Percentiles rank a stretch among this genome's conserved stretches.
These are phyloP conservation scores for Aspergillus sp. DNA, from an alignment of 2,329 filamentous ascomycete genomes.

Conservation along the genomic window DNA sequence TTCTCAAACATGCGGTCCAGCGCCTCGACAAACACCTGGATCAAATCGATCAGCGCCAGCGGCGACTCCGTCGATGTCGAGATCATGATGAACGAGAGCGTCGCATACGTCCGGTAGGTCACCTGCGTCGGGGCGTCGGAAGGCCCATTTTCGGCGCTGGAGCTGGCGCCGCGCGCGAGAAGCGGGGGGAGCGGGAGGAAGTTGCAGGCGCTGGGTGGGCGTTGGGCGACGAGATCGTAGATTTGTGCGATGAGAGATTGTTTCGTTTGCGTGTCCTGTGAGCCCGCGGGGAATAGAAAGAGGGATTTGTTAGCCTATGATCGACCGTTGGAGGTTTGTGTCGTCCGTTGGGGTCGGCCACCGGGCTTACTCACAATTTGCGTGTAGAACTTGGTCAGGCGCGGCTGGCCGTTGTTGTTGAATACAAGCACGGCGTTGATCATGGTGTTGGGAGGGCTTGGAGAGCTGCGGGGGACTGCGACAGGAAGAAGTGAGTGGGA, in stretches of 20 bases:
- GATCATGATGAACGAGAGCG: constrained; percentile 97
- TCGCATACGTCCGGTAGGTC: constrained; percentile 97
- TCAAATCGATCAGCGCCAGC: constrained; percentile 89
- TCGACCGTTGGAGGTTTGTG: neutral
- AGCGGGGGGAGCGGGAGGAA: constrained; percentile 79
- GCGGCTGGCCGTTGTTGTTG: constrained; percentile 95
- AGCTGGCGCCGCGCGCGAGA: constrained; percentile 52
- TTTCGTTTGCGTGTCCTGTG: constrained; percentile 91
- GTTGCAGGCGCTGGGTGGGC: constrained; percentile 90
- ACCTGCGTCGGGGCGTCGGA: constrained; percentile 93
- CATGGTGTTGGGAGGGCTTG: constrained; percentile 56
- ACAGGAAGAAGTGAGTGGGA: neutral
- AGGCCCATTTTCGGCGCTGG: constrained; percentile 53
- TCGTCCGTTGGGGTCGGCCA: neutral
- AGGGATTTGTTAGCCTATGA: neutral
- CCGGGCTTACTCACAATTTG: constrained; percentile 66
- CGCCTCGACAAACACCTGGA: constrained; percentile 96
- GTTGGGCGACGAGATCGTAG: constrained; percentile 90
- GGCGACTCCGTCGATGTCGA: constrained; percentile 95
- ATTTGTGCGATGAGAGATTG: constrained; percentile 97
- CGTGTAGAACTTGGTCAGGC: constrained; percentile 97
- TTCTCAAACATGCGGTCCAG: constrained; percentile 96
- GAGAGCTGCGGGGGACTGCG: neutral
- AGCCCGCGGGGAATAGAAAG: neutral
- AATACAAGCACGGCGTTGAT: constrained; percentile 99